A percentile compares a stretch with the other conserved stretches of the same genome.
These are phyloP conservation scores for Cydonia oblonga DNA, from an alignment of 331 rosid species.

Conservation along the genomic window DNA sequence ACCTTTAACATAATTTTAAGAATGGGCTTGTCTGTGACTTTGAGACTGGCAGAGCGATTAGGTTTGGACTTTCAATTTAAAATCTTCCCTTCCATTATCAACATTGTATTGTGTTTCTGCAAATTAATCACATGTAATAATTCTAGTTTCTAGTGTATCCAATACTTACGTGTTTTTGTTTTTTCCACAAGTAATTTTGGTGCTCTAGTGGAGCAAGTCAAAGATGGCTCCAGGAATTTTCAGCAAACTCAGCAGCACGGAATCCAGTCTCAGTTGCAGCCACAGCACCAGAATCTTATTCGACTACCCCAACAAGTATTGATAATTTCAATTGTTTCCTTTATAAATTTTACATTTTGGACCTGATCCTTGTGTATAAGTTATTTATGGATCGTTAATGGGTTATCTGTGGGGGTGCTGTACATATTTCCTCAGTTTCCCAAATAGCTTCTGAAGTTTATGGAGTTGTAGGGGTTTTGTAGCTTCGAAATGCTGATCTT, in stretches of 20 bases:
- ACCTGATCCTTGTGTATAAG: neutral
- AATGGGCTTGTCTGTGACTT: neutral
- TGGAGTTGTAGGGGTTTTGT: neutral
- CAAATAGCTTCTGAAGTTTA: neutral
- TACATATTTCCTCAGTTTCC: neutral
- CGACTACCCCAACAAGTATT: constrained; percentile 64
- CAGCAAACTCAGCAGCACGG: constrained; percentile 63
- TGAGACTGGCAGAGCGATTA: neutral
- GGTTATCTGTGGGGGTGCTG: constrained; percentile 3
- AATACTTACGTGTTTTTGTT: neutral
- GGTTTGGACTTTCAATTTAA: neutral
- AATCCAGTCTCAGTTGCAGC: constrained; percentile 51
- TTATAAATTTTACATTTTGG: constrained; percentile 1
- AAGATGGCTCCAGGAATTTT: constrained; percentile 59
- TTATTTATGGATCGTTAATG: neutral
- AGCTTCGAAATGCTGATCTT: neutral
- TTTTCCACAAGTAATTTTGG: constrained; percentile 48
- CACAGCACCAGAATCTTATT: constrained; percentile 55
- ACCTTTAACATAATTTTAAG: neutral
- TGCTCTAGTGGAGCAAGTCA: constrained; percentile 58
- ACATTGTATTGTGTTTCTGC: neutral
- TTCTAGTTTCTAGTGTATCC: neutral
- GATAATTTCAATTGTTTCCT: constrained; percentile 6
- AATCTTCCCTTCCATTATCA: neutral
- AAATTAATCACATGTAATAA: neutral